These are phyloP conservation scores for Auxenochlorella pyrenoidosa DNA, from an alignment of 139 green algal genomes.

Conservation along the genomic window DNA sequence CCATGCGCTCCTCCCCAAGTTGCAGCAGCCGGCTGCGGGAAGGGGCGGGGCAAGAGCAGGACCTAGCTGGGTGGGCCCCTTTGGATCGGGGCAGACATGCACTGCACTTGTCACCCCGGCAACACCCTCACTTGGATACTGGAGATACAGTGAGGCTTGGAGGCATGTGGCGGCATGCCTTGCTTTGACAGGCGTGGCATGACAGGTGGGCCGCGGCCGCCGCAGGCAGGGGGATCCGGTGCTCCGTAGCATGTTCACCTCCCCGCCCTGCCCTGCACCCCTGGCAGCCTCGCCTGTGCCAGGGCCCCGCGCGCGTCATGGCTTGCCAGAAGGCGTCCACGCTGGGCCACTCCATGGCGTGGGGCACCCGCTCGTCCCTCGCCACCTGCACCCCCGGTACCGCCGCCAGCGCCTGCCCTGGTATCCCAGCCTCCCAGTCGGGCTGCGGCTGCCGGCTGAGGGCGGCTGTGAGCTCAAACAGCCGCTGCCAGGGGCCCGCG, in stretches of 20 bases:
- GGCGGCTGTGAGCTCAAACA: constrained; percentile 27
- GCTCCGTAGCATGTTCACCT: neutral
- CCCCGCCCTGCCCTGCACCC: neutral
- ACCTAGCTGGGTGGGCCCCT: too few species aligned
- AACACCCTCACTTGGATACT: too few species aligned
- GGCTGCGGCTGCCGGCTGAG: neutral
- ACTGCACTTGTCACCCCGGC: too few species aligned
- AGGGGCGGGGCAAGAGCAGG: too few species aligned
- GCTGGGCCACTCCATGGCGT: constrained; percentile 26
- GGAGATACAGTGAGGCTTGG: neutral
- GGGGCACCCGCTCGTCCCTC: constrained; percentile 6
- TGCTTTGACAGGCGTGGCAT: neutral
- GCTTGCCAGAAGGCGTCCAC: constrained; percentile 28
- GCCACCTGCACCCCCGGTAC: neutral
- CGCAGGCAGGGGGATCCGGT: neutral
- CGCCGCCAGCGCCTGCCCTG: neutral
- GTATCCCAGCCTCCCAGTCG: constrained; percentile 32
- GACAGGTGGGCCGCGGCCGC: too few species aligned
- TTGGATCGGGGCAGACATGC: too few species aligned
- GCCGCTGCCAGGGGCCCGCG: constrained; percentile 38
- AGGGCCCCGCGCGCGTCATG: constrained; percentile 16
- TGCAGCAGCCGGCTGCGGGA: constrained; percentile 31
- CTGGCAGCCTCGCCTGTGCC: constrained; percentile 6
- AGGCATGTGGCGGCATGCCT: neutral
- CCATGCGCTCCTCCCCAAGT: constrained; percentile 27